Percentiles rank a stretch among this genome's conserved stretches.
Evolutionary conservation across 2,329 filamentous ascomycete species (phyloP).

Genomic region (Microsporum canis): DNA sequence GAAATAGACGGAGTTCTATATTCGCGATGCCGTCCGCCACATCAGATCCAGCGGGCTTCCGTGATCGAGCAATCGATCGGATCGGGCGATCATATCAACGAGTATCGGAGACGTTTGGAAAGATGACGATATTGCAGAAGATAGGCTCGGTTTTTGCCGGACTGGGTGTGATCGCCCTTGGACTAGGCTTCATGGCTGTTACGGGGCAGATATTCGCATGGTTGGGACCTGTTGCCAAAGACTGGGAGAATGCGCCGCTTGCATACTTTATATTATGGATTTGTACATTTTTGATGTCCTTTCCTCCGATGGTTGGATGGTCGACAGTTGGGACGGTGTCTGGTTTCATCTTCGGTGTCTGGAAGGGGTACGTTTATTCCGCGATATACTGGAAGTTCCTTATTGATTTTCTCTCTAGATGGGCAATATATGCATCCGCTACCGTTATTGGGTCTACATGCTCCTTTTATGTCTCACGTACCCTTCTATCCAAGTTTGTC

Average conservation of each 20-base stretch:
- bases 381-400: conserved; percentile 37
- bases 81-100: conserved; percentile 26
- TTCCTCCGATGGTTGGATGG: conserved; percentile 82
- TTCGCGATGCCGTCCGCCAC: conserved; percentile 24
- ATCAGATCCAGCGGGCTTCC: conserved; percentile 15
- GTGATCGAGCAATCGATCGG: conserved; percentile 31
- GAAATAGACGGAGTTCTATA: conserved; percentile 28
- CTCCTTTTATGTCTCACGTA: conserved; percentile 71
- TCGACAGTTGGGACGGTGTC: conserved; percentile 60
- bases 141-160: conserved; percentile 44
- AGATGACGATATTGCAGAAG: conserved; percentile 47
- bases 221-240: conserved; percentile 60
- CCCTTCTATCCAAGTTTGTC: conserved; percentile 67
- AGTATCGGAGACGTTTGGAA: conserved; percentile 25
- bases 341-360: conserved; percentile 61
- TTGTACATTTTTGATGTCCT: conserved; percentile 63
- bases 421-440: conserved; percentile 70
- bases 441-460: conserved; percentile 66
- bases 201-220: conserved; percentile 67
- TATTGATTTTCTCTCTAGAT: conserved; percentile 50
- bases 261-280: conserved; percentile 68
- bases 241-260: conserved; percentile 61
- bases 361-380: conserved; percentile 50
- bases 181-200: conserved; percentile 62
- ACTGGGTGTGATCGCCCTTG: conserved; percentile 43